Conservation (phyloP, 75 land plant species). For the Chamaecyparis obtusa region DNA sequence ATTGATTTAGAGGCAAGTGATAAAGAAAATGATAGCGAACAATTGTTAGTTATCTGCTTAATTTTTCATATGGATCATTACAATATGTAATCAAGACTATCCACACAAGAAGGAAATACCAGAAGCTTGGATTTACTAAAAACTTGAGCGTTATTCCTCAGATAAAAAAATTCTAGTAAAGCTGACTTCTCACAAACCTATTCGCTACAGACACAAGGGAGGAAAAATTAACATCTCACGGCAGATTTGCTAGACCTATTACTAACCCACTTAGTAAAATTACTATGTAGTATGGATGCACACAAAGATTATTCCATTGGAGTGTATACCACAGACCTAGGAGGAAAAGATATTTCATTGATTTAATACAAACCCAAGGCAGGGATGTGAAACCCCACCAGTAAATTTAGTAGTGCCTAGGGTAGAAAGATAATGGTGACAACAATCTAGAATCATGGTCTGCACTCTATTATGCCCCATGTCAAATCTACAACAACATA, state of each 20-base stretch:
- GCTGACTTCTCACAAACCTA: neutral
- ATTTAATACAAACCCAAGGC: neutral
- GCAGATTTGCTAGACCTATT: neutral
- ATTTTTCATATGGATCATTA: neutral
- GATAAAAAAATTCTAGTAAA: neutral
- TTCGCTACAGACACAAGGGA: neutral
- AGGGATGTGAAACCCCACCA: too few relatives aligned
- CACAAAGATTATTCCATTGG: neutral
- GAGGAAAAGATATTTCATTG: neutral
- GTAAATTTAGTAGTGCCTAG: neutral
- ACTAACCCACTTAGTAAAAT: neutral
- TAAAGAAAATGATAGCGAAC: neutral
- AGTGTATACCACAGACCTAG: neutral
- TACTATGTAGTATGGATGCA: neutral
- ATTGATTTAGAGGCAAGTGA: neutral
- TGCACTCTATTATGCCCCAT: neutral
- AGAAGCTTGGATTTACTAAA: neutral
- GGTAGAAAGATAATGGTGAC: neutral
- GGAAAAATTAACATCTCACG: neutral
- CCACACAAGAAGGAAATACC: neutral
- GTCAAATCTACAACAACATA: neutral
- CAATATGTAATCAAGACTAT: neutral
- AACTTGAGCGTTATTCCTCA: neutral
- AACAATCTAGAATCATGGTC: neutral
- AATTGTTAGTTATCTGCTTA: neutral